phyloP scores from a whole-genome alignment of 1,284 basidiomycete genomes.

The Porphyrellus sp. region DNA sequence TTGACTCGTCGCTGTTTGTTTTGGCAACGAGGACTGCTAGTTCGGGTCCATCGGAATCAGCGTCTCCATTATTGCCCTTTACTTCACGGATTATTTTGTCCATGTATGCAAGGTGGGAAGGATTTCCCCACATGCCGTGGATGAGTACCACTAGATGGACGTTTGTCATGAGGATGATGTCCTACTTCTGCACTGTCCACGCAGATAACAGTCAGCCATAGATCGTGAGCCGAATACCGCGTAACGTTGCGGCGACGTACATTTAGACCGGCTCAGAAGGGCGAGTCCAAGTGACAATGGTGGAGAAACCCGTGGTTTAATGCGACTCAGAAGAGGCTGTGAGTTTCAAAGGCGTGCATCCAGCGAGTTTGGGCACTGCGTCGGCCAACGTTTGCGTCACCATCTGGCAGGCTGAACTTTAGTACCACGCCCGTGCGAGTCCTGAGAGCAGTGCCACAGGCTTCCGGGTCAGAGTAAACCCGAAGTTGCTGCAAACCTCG shows the following conservation, averaged over 20 bases:
- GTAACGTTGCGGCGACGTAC: neutral
- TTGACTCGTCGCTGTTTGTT: slow-evolving; percentile 55
- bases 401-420: no score
- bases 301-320: neutral
- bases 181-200: neutral
- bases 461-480: neutral
- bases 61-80: slow-evolving; percentile 20
- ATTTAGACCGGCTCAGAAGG: neutral
- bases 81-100: slow-evolving; percentile 43
- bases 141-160: slow-evolving; percentile 68
- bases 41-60: slow-evolving; percentile 19
- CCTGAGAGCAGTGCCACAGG: slow-evolving; percentile 7
- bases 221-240: neutral
- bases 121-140: slow-evolving; percentile 85
- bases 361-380: neutral
- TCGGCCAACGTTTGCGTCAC: slow-evolving; percentile 5
- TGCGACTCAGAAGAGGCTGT: slow-evolving; percentile 2
- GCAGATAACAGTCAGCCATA: neutral
- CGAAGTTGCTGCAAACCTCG: neutral
- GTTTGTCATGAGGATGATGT: slow-evolving; percentile 24
- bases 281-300: slow-evolving; percentile 6
- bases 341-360: neutral
- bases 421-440: no score
- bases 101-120: slow-evolving; percentile 49
- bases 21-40: slow-evolving; percentile 51